Base-by-base conservation (phyloP, 805 yeast genomes). In the Saccharomycopsis sp. region DNA sequence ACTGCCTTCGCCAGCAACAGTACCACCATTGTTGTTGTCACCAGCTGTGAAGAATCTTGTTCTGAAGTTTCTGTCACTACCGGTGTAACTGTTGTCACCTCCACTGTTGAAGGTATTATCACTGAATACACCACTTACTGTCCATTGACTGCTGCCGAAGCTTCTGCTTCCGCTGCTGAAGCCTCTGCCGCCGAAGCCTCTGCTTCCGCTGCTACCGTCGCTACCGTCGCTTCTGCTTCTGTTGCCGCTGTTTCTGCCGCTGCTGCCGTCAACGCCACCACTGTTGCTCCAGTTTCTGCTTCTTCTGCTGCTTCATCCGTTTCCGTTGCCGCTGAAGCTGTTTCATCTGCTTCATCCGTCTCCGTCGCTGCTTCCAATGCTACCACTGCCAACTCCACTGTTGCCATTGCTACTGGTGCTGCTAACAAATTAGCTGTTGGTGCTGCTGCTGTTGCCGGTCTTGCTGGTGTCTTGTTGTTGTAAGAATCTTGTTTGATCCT, bases 61-160 rank as follows among this genome's bases (percentile, higher is more conserved):
- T 51, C 64, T 34, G 42, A 25, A 34, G 34, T 56, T 65, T 47
- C 66, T 44, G 64, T 58, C 58, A 63, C 66, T 58, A 64, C 68
- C 52, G 64, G 65, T 60, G 62, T 63, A 52, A 60, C 64, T 35
- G 61, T 56, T 35, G 63, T 64, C 57, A 65, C 68, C 35, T 62
- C 70, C 56, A 73, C 73, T 58, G 65, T 68, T 52, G 65, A 64
- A 64, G 70, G 73, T 53, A 70, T 69, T 53, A 64, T 62, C 56
- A 74, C 78, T 44, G 62, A 66, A 42, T 71, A 68, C 68, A 70
- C 76, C 59, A 72, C 78, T 47, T 71, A 68, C 68, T 71, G 74
- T 62, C 73, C 74, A 60, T 54, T 63, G 54, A 61, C 63, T 38
- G 42, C 66, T 38, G 34, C 64, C 23, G 57, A 2, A 58, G 61